These are phyloP conservation scores for Paraphoma sp. DNA, from an alignment of 2,329 filamentous ascomycete species.

Conservation along the genomic window DNA sequence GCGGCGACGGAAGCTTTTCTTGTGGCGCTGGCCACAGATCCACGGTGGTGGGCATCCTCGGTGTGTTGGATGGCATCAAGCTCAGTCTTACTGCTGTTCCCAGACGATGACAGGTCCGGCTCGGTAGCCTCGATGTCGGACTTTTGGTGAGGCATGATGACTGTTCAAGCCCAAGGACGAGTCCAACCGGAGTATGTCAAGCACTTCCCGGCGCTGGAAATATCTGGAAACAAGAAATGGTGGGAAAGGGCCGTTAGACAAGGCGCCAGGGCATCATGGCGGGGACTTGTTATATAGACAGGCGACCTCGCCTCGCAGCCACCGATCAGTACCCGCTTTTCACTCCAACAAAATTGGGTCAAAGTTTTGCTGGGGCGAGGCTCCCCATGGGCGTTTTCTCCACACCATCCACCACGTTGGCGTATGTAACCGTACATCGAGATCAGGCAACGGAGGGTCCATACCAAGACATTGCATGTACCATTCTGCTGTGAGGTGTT, in stretches of 20 bases:
- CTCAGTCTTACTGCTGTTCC: conserved; percentile 31
- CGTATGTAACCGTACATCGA: conserved; percentile 32
- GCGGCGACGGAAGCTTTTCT: conserved; percentile 34
- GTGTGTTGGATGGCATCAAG: conserved; percentile 3
- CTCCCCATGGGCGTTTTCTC: conserved; percentile 20
- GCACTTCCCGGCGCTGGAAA: background rate
- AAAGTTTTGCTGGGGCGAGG: conserved; percentile 4
- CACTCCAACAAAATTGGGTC: conserved; percentile 13
- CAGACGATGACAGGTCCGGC: conserved; percentile 24
- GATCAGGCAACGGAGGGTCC: conserved; percentile 12
- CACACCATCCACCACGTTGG: conserved; percentile 25
- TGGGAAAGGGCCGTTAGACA: conserved; percentile 4
- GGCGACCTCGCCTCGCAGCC: conserved; percentile 4
- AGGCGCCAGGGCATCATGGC: conserved; percentile 1
- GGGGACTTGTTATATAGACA: conserved; percentile 17
- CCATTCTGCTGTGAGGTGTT: conserved; percentile 1
- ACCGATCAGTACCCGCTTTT: conserved; percentile 10
- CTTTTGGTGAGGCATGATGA: conserved; percentile 28
- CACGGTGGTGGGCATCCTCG: background rate
- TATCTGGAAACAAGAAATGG: conserved; percentile 8
- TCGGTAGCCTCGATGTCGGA: conserved; percentile 38
- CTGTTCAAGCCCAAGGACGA: background rate
- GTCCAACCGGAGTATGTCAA: background rate
- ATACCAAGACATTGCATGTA: conserved; percentile 16
- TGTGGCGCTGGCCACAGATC: conserved; percentile 18